Base-by-base conservation (phyloP, 208 protist genomes). In the Leishmania major region DNA sequence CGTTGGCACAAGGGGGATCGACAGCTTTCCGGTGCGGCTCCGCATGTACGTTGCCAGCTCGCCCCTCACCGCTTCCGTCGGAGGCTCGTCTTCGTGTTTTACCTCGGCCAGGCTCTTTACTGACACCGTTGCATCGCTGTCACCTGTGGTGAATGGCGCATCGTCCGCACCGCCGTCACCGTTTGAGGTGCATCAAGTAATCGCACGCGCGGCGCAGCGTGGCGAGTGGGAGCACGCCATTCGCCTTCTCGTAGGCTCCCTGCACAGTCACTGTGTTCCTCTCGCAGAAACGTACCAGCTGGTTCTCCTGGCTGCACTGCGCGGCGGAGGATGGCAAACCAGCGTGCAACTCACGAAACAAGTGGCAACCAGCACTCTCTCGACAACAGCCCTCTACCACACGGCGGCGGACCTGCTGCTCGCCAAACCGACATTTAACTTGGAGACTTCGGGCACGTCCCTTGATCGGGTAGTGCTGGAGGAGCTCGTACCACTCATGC, bases 211-310 rank as follows among this genome's bases (percentile, higher is more conserved):
- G 0, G 75, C 88, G 51, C 84, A 77, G 60, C 75, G 87, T n/a
- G 89, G 90, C 28, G 47, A 89, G 37, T 93, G 91, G 87, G 78
- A 82, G 57, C 89, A 82, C 72, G 93, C 91, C 3, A 64, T 88
- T 2, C 71, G 72, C 19, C 88, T 96, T 25, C 84, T 96, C 31
- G 72, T 83, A 2, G 93, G 93, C 28, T 89, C 93, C 7, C 57
- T 93, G 5, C 71, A 81, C 35, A 87, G 94, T 45, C 80, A 78
- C 53, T 94, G 89, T 66, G 88, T 94, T 43, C 93, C 93, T 3
- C 89, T 92, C 2, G 64, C 90, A 47, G 84, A 92, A 40, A 95
- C 93, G 45, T 96, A 96, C 69, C 86, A 85, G 31, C 73, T 89
- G 40, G 85, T 93, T 28, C 83, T 96, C 28, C 51, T 81, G 15